These are phyloP conservation scores for Pleurostoma richardsiae DNA, from an alignment of 2,329 filamentous ascomycete genomes.

Conservation along the genomic window DNA sequence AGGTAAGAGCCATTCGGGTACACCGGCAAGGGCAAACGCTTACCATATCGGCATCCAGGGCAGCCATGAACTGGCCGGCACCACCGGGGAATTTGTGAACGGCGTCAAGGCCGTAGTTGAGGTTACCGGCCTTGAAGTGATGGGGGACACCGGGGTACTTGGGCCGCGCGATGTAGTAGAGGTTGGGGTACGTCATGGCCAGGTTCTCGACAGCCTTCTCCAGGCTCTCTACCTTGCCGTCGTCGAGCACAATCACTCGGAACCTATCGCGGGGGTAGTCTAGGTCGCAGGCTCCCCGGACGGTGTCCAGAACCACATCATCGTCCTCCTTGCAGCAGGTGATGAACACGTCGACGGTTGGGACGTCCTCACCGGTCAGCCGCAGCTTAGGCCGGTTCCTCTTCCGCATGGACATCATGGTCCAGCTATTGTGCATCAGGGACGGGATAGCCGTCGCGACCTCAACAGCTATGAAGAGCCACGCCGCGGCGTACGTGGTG, in stretches of 20 bases:
- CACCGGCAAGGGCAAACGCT: not conserved
- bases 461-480: conserved; percentile 53
- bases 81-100: conserved; percentile 48
- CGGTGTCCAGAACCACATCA: conserved; percentile 51
- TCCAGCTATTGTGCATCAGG: conserved; percentile 53
- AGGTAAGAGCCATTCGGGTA: not conserved
- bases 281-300: conserved; percentile 44
- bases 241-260: conserved; percentile 51
- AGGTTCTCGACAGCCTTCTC: not conserved
- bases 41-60: conserved; percentile 62
- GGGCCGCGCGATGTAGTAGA: conserved; percentile 47
- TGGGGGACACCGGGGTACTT: not conserved
- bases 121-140: conserved; percentile 52
- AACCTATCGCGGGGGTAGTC: conserved; percentile 50
- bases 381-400: conserved; percentile 44
- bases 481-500: conserved; percentile 42
- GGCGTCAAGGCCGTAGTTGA: conserved; percentile 54
- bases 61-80: conserved; percentile 54
- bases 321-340: conserved; percentile 54
- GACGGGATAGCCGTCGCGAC: conserved; percentile 47
- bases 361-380: conserved; percentile 38
- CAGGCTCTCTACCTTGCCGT: conserved; percentile 30
- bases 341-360: conserved; percentile 52
- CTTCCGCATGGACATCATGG: conserved; percentile 51
- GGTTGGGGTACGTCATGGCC: conserved; percentile 27